phyloP scores from a whole-genome alignment of 495 filamentous ascomycete genomes.

The Cenococcum geophilum region DNA sequence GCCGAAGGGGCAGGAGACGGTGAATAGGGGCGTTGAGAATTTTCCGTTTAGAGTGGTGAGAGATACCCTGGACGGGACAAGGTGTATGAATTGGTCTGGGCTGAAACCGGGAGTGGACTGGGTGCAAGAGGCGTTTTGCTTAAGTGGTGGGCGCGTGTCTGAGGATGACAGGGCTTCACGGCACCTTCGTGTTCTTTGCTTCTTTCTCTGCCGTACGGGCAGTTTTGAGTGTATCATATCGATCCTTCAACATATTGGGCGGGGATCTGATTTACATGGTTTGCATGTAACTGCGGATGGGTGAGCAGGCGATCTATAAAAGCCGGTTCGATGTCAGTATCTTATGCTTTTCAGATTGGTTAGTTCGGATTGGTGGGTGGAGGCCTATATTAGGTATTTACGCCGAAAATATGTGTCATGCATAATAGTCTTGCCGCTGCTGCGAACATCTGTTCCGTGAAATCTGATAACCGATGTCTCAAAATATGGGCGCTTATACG shows the following conservation, averaged over 20 bases:
- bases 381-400: too few relatives aligned
- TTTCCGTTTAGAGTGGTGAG: neutral
- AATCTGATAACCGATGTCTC: too few relatives aligned
- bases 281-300: neutral
- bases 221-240: neutral
- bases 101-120: neutral
- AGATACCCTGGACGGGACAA: neutral
- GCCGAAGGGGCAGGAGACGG: neutral
- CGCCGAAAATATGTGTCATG: too few relatives aligned
- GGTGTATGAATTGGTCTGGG: slow-evolving; percentile 4
- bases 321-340: neutral
- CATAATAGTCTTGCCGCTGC: too few relatives aligned
- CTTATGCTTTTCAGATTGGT: neutral
- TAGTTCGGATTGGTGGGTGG: neutral
- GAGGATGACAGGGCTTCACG: neutral
- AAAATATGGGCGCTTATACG: too few relatives aligned
- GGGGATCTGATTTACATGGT: neutral
- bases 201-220: neutral
- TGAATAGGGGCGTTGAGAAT: neutral
- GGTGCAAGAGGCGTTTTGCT: neutral
- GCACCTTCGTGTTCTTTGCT: neutral
- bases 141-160: neutral
- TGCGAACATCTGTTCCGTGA: too few relatives aligned
- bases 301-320: neutral
- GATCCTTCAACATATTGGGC: neutral